Percentiles rank a stretch among this genome's conserved stretches.
These are phyloP conservation scores for Umbilicaria muhlenbergii DNA, from an alignment of 495 filamentous ascomycete species.

Conservation along the genomic window DNA sequence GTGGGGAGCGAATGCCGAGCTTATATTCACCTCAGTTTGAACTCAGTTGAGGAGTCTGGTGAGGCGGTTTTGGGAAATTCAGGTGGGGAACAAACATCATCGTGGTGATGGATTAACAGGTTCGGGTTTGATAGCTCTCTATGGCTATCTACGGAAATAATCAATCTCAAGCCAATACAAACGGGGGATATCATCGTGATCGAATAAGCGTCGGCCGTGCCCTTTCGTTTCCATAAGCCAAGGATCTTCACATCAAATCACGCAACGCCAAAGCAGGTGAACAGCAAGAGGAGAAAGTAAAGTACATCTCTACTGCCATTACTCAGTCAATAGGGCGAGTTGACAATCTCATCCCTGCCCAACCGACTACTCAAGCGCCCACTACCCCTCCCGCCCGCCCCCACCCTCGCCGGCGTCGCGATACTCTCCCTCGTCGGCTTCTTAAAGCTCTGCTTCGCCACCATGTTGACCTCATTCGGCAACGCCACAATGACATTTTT, in stretches of 20 bases:
- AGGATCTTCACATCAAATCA: not conserved
- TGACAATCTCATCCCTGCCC: slow-evolving; percentile 62
- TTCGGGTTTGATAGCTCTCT: no score
- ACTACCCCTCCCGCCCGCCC: slow-evolving; percentile 31
- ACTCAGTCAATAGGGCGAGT: slow-evolving; percentile 67
- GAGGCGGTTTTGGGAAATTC: no score
- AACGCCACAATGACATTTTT: slow-evolving; percentile 96
- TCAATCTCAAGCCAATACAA: no score
- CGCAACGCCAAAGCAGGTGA: not conserved
- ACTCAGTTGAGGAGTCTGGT: no score
- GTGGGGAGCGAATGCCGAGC: no score
- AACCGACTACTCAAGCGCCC: slow-evolving; percentile 35
- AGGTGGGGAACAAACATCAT: no score
- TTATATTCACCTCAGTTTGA: no score
- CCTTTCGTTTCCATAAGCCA: not conserved
- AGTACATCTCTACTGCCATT: not conserved
- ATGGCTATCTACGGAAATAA: no score
- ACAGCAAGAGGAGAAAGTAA: not conserved
- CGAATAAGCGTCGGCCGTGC: no score
- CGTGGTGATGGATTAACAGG: no score
- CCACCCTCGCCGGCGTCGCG: slow-evolving; percentile 33
- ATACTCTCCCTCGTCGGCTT: slow-evolving; percentile 90
- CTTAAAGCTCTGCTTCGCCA: slow-evolving; percentile 68
- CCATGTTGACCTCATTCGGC: slow-evolving; percentile 97
- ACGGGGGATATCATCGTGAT: slow-evolving; percentile 1